Evolutionary conservation across 768 basidiomycete genomes (phyloP).

Genomic region (Lyophyllum atratum): DNA sequence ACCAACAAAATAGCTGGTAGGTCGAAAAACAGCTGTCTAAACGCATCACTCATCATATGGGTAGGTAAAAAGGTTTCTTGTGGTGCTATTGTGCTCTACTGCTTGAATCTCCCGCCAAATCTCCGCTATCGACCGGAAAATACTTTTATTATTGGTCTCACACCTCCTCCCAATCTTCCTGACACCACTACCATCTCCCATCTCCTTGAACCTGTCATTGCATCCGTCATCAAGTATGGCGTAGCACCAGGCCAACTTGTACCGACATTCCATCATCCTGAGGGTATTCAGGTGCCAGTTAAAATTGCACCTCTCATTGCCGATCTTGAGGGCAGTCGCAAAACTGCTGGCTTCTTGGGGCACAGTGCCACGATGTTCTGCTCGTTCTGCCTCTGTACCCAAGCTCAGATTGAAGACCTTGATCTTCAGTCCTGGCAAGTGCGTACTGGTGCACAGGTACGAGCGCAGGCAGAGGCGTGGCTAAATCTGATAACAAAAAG

Average conservation of each 20-base stretch:
- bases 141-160: constrained; percentile 32
- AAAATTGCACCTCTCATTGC: too few relatives aligned
- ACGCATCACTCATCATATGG: not conserved
- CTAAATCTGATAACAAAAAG: constrained; percentile 12
- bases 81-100: constrained; percentile 27
- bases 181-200: constrained; percentile 25
- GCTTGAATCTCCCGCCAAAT: too few relatives aligned
- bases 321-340: too few relatives aligned
- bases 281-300: too few relatives aligned
- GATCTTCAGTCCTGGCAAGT: too few relatives aligned
- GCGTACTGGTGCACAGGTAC: not conserved
- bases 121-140: too few relatives aligned
- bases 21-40: constrained; percentile 28
- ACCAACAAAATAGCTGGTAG: too few relatives aligned
- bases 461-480: constrained; percentile 14
- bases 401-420: constrained; percentile 19
- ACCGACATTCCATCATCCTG: too few relatives aligned
- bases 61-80: constrained; percentile 20
- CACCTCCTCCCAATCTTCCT: constrained; percentile 33
- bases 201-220: constrained; percentile 18
- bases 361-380: constrained; percentile 8
- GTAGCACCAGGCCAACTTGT: constrained; percentile 12
- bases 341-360: constrained; percentile 18
- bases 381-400: constrained; percentile 19
- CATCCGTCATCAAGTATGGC: constrained; percentile 12